Conservation (phyloP, 768 basidiomycete genomes). For the Leccinum variicolor region DNA sequence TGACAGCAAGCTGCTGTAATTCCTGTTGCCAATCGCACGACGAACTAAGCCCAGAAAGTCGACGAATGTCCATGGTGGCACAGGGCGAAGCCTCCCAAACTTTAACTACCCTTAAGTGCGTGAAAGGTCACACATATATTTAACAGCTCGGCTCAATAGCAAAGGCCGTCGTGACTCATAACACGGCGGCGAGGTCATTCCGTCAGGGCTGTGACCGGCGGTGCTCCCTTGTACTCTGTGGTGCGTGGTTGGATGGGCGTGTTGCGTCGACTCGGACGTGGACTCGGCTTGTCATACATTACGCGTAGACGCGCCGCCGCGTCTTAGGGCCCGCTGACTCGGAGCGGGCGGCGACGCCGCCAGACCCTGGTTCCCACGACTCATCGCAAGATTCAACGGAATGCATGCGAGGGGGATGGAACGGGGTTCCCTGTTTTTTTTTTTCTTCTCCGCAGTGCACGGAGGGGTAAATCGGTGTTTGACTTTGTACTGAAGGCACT, state of each 20-base stretch:
- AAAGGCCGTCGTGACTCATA: neutral
- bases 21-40: neutral
- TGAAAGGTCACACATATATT: neutral
- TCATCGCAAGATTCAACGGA: neutral
- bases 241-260: no score
- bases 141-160: neutral
- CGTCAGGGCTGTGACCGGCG: constrained; percentile 17
- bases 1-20: constrained; percentile 5
- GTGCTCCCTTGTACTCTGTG: constrained; percentile 10
- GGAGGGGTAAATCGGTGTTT: constrained; percentile 16
- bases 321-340: no score
- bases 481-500: constrained; percentile 17
- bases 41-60: neutral
- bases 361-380: neutral
- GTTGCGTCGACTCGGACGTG: neutral
- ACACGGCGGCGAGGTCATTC: neutral
- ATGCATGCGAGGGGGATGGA: neutral
- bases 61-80: neutral
- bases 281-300: neutral
- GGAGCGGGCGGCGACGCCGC: neutral
- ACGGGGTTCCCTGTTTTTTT: neutral
- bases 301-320: neutral
- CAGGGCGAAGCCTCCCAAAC: neutral
- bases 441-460: constrained; percentile 17
- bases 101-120: neutral